These are phyloP conservation scores for Digitaria exilis DNA, from an alignment of 202 grass and related monocot species.

Conservation along the genomic window DNA sequence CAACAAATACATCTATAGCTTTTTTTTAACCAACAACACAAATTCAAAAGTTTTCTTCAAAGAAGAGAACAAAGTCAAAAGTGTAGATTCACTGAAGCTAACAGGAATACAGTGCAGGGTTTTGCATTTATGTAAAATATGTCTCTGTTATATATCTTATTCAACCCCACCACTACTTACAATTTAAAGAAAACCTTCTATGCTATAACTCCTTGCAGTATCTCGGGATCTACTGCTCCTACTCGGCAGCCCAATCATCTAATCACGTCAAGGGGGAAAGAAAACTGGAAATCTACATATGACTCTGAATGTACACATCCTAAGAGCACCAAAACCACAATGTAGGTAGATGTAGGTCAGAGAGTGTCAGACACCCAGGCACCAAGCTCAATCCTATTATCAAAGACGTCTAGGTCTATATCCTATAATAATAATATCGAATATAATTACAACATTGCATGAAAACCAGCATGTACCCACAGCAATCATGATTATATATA, in stretches of 20 bases:
- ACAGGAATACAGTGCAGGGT: background rate
- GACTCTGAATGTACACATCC: background rate
- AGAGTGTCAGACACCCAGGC: too few relatives aligned
- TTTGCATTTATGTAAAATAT: background rate
- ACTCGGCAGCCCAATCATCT: background rate
- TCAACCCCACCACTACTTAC: background rate
- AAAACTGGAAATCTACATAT: background rate
- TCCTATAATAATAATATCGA: too few relatives aligned
- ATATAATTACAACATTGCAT: background rate
- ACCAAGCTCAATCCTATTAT: too few relatives aligned
- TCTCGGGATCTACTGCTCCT: background rate
- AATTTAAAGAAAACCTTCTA: background rate
- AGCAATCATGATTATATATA: too few relatives aligned
- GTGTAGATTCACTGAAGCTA: background rate
- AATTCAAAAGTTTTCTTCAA: background rate
- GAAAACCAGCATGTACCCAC: background rate
- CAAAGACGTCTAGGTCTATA: too few relatives aligned
- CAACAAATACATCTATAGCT: background rate
- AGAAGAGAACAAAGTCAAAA: background rate
- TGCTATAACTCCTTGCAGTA: background rate
- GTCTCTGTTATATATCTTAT: background rate
- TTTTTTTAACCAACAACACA: background rate
- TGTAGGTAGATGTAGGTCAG: background rate
- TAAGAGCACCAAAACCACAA: background rate
- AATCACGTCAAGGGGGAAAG: background rate